phyloP scores from a whole-genome alignment of 192 early-diverging fungal genomes.

The Diversispora epigaea region DNA sequence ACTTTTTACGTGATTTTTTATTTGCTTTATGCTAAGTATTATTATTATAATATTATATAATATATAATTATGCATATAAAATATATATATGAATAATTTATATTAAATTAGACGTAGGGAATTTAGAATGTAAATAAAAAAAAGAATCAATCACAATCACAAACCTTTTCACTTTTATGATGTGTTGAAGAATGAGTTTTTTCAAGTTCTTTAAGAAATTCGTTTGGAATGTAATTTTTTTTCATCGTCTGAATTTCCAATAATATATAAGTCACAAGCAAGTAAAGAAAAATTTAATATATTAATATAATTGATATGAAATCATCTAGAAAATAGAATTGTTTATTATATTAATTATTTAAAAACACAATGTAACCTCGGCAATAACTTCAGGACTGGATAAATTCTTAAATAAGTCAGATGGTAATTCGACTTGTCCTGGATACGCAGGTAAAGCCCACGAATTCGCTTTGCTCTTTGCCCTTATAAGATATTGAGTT shows the following conservation, averaged over 20 bases:
- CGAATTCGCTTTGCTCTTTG: conserved; percentile 65
- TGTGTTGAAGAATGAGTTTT: neutral
- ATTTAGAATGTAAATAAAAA: neutral
- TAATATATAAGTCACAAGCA: too few relatives aligned
- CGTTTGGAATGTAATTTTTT: conserved; percentile 19
- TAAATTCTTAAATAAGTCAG: conserved; percentile 64
- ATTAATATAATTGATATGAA: neutral
- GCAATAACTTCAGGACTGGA: conserved; percentile 36
- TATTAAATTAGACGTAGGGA: too few relatives aligned
- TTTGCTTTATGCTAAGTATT: neutral
- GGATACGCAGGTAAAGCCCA: conserved; percentile 86
- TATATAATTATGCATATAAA: neutral
- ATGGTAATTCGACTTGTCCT: conserved; percentile 62
- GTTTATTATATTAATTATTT: neutral
- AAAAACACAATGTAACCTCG: conserved; percentile 36
- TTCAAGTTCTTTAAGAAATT: conserved; percentile 27
- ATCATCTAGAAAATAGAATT: neutral
- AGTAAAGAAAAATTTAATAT: neutral
- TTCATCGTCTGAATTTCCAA: conserved; percentile 11
- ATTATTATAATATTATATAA: neutral
- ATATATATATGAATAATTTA: neutral
- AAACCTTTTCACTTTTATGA: conserved; percentile 13
- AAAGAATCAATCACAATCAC: neutral
- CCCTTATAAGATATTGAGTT: conserved; percentile 74
- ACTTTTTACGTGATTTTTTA: neutral